Conservation (phyloP, 2,329 filamentous ascomycete species). For the Leptographium wingfieldii region DNA sequence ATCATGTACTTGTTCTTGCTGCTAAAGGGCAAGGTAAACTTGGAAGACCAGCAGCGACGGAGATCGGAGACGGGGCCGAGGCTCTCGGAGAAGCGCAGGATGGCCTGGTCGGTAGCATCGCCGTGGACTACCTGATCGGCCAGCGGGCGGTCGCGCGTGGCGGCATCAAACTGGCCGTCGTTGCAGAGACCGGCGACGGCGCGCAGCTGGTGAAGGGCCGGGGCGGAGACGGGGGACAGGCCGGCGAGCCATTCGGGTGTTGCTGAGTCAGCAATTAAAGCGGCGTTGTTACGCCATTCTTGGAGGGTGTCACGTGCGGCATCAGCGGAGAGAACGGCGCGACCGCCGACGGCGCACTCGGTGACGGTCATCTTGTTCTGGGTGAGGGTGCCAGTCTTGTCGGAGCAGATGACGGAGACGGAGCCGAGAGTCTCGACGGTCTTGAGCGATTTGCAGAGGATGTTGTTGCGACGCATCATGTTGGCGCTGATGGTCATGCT, state of each 20-base stretch:
- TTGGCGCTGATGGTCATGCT: constrained; percentile 66
- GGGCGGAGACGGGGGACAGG: constrained; percentile 8
- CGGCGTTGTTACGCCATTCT: constrained; percentile 13
- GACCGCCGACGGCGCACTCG: constrained; percentile 50
- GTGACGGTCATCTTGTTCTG: constrained; percentile 63
- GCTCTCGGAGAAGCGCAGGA: constrained; percentile 57
- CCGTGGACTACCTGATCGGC: constrained; percentile 54
- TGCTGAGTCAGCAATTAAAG: background rate
- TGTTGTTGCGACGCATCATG: constrained; percentile 63
- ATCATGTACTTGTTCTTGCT: constrained; percentile 80
- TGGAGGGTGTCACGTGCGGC: constrained; percentile 31
- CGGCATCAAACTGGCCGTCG: constrained; percentile 59
- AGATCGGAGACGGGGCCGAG: constrained; percentile 48
- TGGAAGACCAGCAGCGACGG: constrained; percentile 49
- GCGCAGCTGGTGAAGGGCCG: constrained; percentile 43
- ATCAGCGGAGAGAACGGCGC: constrained; percentile 34
- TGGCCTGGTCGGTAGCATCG: constrained; percentile 64
- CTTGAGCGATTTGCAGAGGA: constrained; percentile 68
- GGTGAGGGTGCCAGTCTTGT: constrained; percentile 64
- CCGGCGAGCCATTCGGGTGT: constrained; percentile 10
- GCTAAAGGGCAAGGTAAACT: constrained; percentile 62
- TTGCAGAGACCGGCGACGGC: constrained; percentile 58
- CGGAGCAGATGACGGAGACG: constrained; percentile 62
- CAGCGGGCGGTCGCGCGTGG: constrained; percentile 46
- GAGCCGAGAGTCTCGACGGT: constrained; percentile 65